Evolutionary conservation across 345 rosid genomes (phyloP), one percentile per base, ranked within the genome.

Genomic region (Euphorbia pulcherrima): DNA sequence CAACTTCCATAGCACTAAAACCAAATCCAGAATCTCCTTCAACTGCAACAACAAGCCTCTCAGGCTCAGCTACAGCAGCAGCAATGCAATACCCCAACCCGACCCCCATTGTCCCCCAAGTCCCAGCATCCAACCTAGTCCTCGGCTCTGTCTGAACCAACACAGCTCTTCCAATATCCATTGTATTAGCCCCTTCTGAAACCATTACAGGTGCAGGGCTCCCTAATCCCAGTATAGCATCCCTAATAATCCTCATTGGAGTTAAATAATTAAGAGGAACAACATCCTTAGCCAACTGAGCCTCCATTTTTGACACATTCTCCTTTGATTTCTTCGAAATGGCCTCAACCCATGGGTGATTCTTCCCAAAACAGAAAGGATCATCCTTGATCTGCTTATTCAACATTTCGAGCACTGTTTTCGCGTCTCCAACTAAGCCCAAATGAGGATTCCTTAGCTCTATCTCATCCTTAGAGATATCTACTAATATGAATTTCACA

Each of bases 101-200:
- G 75, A 94, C 96, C 50, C 99, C 99, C 99, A 94, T 94, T 30
- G 99, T 94, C 24, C 99, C 99, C 99, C 97, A 91, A 67, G 99
- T 88, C 67, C 99, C 99, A 48, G 99, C 99, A 91, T 94, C 99
- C 81, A 94, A 78, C 83, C 97, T 84, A 40, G 96, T 88, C 83
- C 99, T 87, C 0, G 99, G 95, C 84, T 94, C 97, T 3, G 84
- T 91, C 81, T 94, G 99, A 73, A 94, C 92, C 81, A 94, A 70
- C 66, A 94, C 99, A 5, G 93, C 82, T 77, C 99, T 85, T 13
- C 97, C 99, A 65, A 91, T 86, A 75, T 94, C 99, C 99, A 94
- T 94, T 1, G 99, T 94, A 67, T 94, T 94, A 0, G 99, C 96
- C 47, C 99, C 99, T 74, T 94, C 97, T 0, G 99, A 91, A 60